Evolutionary conservation across 345 rosid genomes (phyloP).

Genomic region (Microthlaspi erraticum): DNA sequence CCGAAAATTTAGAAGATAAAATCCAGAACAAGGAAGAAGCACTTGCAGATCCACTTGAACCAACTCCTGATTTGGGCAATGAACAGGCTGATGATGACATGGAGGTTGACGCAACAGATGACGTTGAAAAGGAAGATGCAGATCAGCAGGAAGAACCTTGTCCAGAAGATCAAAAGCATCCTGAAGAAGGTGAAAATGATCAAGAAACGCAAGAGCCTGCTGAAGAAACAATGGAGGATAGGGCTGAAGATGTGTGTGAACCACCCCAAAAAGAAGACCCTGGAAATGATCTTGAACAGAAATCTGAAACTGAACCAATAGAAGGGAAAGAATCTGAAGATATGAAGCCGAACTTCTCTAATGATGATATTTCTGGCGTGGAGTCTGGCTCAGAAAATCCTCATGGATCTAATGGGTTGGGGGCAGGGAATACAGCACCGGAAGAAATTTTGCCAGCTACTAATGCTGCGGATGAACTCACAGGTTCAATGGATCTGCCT

Average conservation of each 20-base stretch:
- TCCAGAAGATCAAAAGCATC: conserved; percentile 53
- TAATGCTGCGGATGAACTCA: conserved; percentile 52
- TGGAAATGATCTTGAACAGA: conserved; percentile 52
- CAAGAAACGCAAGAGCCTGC: conserved; percentile 47
- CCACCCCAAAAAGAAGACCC: conserved; percentile 51
- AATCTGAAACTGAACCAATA: conserved; percentile 46
- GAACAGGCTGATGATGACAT: conserved; percentile 54
- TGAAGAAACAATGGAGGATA: conserved; percentile 54
- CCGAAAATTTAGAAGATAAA: conserved; percentile 60
- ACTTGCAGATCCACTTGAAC: conserved; percentile 65
- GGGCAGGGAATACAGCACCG: conserved; percentile 52
- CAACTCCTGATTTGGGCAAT: conserved; percentile 59
- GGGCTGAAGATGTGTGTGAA: conserved; percentile 50
- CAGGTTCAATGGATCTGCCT: conserved; percentile 58
- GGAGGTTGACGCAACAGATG: conserved; percentile 56
- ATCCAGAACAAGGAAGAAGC: conserved; percentile 68
- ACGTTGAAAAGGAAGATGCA: conserved; percentile 54
- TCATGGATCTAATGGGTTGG: conserved; percentile 50
- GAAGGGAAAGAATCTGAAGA: conserved; percentile 50
- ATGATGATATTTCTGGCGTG: conserved; percentile 51
- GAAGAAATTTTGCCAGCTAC: conserved; percentile 55
- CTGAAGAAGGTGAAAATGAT: conserved; percentile 49
- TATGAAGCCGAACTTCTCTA: conserved; percentile 47
- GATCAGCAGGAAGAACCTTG: conserved; percentile 57
- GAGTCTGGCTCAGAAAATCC: conserved; percentile 65